Conservation (phyloP, 257 asterid genomes). For the Hygrophila difformis region DNA sequence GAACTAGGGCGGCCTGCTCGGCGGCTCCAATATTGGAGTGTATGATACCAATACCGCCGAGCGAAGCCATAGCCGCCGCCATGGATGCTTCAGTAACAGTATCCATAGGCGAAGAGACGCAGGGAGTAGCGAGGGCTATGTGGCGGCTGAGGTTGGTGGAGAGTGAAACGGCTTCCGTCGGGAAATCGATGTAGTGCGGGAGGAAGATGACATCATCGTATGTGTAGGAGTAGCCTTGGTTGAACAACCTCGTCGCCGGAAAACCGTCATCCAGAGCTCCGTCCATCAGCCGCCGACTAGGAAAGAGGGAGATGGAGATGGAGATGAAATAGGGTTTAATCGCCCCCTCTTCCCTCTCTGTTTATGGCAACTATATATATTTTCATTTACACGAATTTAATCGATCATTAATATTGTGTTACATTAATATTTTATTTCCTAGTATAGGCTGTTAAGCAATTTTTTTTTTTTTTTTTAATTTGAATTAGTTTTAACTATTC, state of each 20-base stretch:
- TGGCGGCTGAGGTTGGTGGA: slow-evolving; percentile 63
- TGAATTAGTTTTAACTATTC: too few relatives aligned
- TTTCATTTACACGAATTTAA: too few relatives aligned
- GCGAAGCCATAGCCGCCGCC: slow-evolving; percentile 87
- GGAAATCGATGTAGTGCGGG: slow-evolving; percentile 85
- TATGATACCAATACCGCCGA: slow-evolving; percentile 63
- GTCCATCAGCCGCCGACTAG: slow-evolving; percentile 27
- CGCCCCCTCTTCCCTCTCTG: too few relatives aligned
- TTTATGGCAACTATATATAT: too few relatives aligned
- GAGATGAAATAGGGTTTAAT: too few relatives aligned
- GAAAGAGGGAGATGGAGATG: too few relatives aligned
- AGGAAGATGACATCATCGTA: slow-evolving; percentile 91
- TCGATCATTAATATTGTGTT: too few relatives aligned
- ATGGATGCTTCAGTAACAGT: slow-evolving; percentile 84
- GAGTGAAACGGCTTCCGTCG: slow-evolving; percentile 68
- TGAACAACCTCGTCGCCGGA: slow-evolving; percentile 49
- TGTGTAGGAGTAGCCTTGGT: slow-evolving; percentile 87
- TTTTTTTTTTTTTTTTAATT: too few relatives aligned
- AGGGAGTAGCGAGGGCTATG: slow-evolving; percentile 60
- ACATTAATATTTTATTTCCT: too few relatives aligned
- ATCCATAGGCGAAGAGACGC: slow-evolving; percentile 94
- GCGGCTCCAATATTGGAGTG: slow-evolving; percentile 57
- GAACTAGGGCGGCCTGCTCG: slow-evolving; percentile 52
- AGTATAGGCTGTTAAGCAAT: too few relatives aligned
- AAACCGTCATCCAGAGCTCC: slow-evolving; percentile 67